Evolutionary conservation across 1,284 basidiomycete genomes (phyloP), one percentile per base, ranked within the genome.

Genomic region (Exobasidium cylindrosporum): DNA sequence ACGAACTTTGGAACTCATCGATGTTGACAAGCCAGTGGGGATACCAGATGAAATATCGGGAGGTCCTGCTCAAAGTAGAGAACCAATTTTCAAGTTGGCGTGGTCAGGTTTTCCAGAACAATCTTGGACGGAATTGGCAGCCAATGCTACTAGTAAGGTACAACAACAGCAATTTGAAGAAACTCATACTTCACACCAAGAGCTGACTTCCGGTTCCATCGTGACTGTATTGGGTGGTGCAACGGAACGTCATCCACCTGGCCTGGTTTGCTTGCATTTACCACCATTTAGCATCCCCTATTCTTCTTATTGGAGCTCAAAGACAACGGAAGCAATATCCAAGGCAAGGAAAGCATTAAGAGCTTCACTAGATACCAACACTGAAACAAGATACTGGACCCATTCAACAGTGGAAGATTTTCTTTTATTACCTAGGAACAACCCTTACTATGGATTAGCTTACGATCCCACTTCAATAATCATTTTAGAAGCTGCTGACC

Each of bases 51-150:
- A 44, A 14, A 1, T 57, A 56, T 3, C 58, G 54, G 17, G 56
- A 61, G 49, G 44, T 56, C 1, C 46, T 52, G 13, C 49, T 40
- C 3, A 44, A 59, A 63, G 62, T 2, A 67, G 65, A 14, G 92
- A 95, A 77, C 91, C 92, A 0, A 87, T 97, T 49, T 94, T 91
- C 84, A 92, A 91, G 79, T 83, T 96, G 4, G 83, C 88, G 0
- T 96, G 93, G 93, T 76, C 81, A 24, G 71, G 65, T 28, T 78
- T 78, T 31, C 69, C 74, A 1, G 67, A 65, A 26, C 67, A 72
- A 54, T 58, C 67, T 35, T 78, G 76, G 76, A 65, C 69, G 23
- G 63, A 66, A 24, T 62, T 64, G 61, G 71, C 71, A 0, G 64
- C 66, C 52, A 61, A 45, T 24, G 55, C 55, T 26, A 57, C 17